Base-by-base conservation (phyloP, 257 asterid genomes). In the Nicotiana sylvestris region DNA sequence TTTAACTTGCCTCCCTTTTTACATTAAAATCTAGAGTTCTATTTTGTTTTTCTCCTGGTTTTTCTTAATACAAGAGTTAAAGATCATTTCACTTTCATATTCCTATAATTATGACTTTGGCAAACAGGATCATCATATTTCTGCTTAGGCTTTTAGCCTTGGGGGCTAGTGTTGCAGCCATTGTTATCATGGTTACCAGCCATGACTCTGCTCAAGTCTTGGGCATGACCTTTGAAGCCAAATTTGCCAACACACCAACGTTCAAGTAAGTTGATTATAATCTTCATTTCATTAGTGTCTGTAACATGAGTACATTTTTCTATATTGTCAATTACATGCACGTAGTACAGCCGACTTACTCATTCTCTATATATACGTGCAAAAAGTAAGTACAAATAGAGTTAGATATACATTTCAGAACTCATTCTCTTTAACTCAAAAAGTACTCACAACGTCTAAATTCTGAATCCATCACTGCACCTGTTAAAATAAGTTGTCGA, bases 111-210 rank as follows among this genome's bases (percentile, higher is more conserved):
- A 91, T 92, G 97, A 82, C 67, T 77, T 76, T 86, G 80, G 86
- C 91, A 21, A 89, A 86, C 83, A 87, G 91, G 46, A 77, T 90
- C 35, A 92, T 95, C 6, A 77, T 93, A 25, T 61, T 89, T 67
- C 39, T 92, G 83, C 88, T 92, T 8, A 89, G 98, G 93, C 92
- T 95, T 55, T 25, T 95, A 32, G 99, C 97, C 64, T 87, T 95
- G 57, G 97, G 87, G 8, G 97, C 93, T 57, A 30, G 91, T 1
- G 88, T 89, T 27, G 46, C 90, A 17, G 98, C 98, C 6, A 76
- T 85, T 1, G 84, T 90, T 60, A 66, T 91, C 58, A 95, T 92
- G 98, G 81, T 88, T 81, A 89, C 97, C 1, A 90, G 91, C 88
- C 91, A 80, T 10, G 99, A 95, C 74, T 57, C 98, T 53, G 90